Evolutionary conservation across 129 eudicot species (phyloP).

Genomic region (Centaurea solstitialis): DNA sequence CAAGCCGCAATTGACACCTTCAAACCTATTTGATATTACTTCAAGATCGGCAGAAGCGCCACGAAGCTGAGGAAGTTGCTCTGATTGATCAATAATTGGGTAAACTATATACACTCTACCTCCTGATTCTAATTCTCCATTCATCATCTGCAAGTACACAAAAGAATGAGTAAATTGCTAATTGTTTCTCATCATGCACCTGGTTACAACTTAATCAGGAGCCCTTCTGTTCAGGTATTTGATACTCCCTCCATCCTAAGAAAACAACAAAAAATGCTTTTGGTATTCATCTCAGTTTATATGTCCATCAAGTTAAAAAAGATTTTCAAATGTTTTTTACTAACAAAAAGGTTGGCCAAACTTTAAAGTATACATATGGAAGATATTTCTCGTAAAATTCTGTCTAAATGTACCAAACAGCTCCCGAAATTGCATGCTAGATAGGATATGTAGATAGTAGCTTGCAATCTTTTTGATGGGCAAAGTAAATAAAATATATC

Average conservation of each 20-base stretch:
- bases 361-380: not conserved
- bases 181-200: not conserved
- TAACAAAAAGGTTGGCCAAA: not conserved
- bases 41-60: constrained; percentile 89
- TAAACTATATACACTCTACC: constrained; percentile 88
- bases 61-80: constrained; percentile 89
- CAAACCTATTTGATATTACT: constrained; percentile 56
- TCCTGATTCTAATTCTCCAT: constrained; percentile 67
- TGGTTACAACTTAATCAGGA: not conserved
- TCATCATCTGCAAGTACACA: constrained; percentile 69
- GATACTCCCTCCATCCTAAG: not conserved
- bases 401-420: too few relatives aligned
- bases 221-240: not conserved
- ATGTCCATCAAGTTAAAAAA: not conserved
- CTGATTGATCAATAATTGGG: constrained; percentile 83
- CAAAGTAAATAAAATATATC: too few relatives aligned
- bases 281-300: not conserved
- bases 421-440: too few relatives aligned
- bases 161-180: not conserved
- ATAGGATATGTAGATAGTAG: too few relatives aligned
- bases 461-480: too few relatives aligned
- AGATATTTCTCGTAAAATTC: not conserved
- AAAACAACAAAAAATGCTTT: not conserved
- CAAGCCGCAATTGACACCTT: constrained; percentile 59
- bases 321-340: not conserved